Evolutionary conservation across 441 rosid species (phyloP).

Genomic region (Aquilaria agallochum): DNA sequence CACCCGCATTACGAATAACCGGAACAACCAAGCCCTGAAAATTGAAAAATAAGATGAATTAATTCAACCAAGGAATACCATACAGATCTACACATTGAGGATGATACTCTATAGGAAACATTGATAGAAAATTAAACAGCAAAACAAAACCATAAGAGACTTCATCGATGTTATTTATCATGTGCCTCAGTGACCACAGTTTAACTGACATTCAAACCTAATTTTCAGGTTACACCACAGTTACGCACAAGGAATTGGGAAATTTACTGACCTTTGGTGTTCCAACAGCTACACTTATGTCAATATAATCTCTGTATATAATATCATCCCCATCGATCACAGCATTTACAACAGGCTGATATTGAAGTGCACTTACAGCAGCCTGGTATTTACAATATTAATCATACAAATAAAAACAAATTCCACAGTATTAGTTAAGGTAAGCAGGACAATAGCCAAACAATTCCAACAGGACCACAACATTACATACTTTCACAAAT

Average conservation of each 20-base stretch:
- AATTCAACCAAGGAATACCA: too few relatives aligned
- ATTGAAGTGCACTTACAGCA: constrained; percentile 93
- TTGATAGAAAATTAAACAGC: too few relatives aligned
- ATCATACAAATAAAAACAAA: constrained; percentile 4
- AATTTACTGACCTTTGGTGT: constrained; percentile 78
- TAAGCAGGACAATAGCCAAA: constrained; percentile 3
- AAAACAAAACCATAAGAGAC: constrained; percentile 2
- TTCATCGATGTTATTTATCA: too few relatives aligned
- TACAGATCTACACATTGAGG: too few relatives aligned
- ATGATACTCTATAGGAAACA: too few relatives aligned
- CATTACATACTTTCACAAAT: constrained; percentile 66
- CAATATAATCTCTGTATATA: constrained; percentile 91
- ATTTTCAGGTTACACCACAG: too few relatives aligned
- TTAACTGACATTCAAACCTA: too few relatives aligned
- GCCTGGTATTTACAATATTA: constrained; percentile 48
- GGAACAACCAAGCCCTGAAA: constrained; percentile 95
- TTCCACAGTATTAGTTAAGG: constrained; percentile 9
- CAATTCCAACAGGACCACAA: constrained; percentile 1
- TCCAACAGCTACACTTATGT: constrained; percentile 95
- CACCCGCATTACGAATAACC: constrained; percentile 74
- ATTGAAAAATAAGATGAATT: not conserved
- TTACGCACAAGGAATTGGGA: too few relatives aligned
- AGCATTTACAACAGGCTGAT: constrained; percentile 96
- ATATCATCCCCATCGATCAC: constrained; percentile 97
- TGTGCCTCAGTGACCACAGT: too few relatives aligned